These are phyloP conservation scores for Monsonia emarginata DNA, from an alignment of 441 rosid species.

Conservation along the genomic window DNA sequence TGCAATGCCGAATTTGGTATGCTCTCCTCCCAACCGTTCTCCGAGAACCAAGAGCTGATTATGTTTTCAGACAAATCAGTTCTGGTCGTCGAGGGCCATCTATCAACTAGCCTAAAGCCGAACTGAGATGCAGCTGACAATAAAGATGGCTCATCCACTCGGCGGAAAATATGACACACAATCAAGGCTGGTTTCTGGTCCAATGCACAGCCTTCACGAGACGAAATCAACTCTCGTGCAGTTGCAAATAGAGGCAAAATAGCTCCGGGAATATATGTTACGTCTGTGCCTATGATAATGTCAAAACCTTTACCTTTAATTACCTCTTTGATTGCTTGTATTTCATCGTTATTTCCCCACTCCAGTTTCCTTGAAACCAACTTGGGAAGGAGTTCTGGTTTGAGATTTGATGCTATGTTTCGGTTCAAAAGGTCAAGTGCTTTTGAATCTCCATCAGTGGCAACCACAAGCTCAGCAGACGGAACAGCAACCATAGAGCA, in stretches of 20 bases:
- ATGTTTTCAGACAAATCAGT: slow-evolving; percentile 26
- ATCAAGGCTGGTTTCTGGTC: slow-evolving; percentile 39
- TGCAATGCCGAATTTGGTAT: slow-evolving; percentile 48
- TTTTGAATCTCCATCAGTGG: slow-evolving; percentile 62
- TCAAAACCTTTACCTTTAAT: slow-evolving; percentile 46
- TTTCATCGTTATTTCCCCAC: slow-evolving; percentile 68
- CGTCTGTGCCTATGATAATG: slow-evolving; percentile 73
- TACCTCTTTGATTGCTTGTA: slow-evolving; percentile 35
- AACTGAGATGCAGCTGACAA: slow-evolving; percentile 50
- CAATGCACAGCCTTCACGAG: slow-evolving; percentile 10
- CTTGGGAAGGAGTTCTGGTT: slow-evolving; percentile 30
- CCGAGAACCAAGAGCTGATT: slow-evolving; percentile 50
- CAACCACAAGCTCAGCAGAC: slow-evolving; percentile 51
- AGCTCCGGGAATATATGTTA: slow-evolving; percentile 60
- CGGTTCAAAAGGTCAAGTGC: slow-evolving; percentile 46
- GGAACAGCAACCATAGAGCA: slow-evolving; percentile 70
- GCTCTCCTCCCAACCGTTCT: slow-evolving; percentile 18
- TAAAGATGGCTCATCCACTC: slow-evolving; percentile 62
- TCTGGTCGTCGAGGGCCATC: slow-evolving; percentile 37
- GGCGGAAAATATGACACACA: slow-evolving; percentile 63
- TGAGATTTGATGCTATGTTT: slow-evolving; percentile 49
- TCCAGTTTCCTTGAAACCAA: slow-evolving; percentile 43
- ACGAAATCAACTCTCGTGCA: slow-evolving; percentile 51
- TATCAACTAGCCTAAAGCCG: slow-evolving; percentile 59
- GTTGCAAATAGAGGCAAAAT: slow-evolving; percentile 59